These are phyloP conservation scores for Kitagawia praeruptora DNA, from an alignment of 129 eudicot species.

Conservation along the genomic window DNA sequence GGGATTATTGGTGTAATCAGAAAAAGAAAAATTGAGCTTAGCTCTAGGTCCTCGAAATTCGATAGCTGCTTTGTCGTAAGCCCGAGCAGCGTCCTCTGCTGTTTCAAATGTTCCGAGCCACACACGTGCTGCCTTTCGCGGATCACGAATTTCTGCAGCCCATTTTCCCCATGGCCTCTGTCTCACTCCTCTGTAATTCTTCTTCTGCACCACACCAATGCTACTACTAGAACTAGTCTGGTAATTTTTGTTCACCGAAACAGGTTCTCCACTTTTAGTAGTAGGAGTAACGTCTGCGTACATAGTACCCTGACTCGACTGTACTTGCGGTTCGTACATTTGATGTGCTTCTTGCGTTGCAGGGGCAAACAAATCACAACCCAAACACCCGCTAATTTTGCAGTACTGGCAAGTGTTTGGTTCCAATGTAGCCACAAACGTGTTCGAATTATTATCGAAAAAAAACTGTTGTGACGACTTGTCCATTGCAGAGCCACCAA, in stretches of 20 bases:
- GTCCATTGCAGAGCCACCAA: conserved; percentile 24
- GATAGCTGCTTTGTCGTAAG: conserved; percentile 36
- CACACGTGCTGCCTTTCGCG: conserved; percentile 39
- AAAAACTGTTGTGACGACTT: not conserved
- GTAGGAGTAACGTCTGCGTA: not conserved
- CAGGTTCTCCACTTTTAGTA: not conserved
- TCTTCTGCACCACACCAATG: conserved; percentile 12
- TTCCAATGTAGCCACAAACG: conserved; percentile 20
- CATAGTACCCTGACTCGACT: not conserved
- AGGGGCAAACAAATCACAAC: conserved; percentile 42
- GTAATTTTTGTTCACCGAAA: not conserved
- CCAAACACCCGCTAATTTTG: conserved; percentile 54
- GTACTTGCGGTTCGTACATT: not conserved
- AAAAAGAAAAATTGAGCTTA: conserved; percentile 33
- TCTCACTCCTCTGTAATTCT: conserved; percentile 47
- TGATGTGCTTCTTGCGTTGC: not conserved
- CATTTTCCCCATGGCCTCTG: conserved; percentile 58
- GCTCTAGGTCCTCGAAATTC: conserved; percentile 42
- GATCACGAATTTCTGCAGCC: conserved; percentile 52
- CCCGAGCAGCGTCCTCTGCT: conserved; percentile 43
- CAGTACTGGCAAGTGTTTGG: conserved; percentile 42
- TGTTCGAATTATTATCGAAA: not conserved
- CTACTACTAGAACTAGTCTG: not conserved
- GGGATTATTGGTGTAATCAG: conserved; percentile 17
- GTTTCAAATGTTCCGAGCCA: conserved; percentile 48